A percentile compares a stretch with the other conserved stretches of the same genome.
These are phyloP conservation scores for Yamadazyma phyllophila DNA, from an alignment of 805 yeast species.

Conservation along the genomic window DNA sequence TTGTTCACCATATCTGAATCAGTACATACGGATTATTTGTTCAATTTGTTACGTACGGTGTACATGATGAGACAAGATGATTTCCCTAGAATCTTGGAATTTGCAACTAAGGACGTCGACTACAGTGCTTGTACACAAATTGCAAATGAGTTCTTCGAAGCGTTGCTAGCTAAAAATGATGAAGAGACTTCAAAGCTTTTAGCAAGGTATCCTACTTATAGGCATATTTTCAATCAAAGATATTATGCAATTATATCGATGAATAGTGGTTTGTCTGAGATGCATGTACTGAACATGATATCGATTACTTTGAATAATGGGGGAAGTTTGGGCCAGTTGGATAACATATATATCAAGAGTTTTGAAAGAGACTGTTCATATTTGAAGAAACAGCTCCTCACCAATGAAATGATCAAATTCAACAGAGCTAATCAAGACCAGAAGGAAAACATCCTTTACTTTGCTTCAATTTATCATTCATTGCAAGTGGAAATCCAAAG, in stretches of 20 bases:
- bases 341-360: slow-evolving; percentile 33
- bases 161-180: slow-evolving; percentile 33
- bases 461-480: slow-evolving; percentile 46
- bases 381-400: slow-evolving; percentile 32
- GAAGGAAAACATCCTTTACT: slow-evolving; percentile 55
- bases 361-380: slow-evolving; percentile 35
- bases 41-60: slow-evolving; percentile 35
- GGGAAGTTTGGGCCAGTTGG: slow-evolving; percentile 30
- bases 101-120: slow-evolving; percentile 16
- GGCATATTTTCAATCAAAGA: slow-evolving; percentile 25
- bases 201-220: slow-evolving; percentile 27
- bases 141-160: slow-evolving; percentile 29
- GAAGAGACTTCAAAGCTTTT: slow-evolving; percentile 32
- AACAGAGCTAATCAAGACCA: slow-evolving; percentile 62
- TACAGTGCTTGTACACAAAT: slow-evolving; percentile 18
- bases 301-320: slow-evolving; percentile 34
- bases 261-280: slow-evolving; percentile 15
- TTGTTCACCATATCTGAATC: slow-evolving; percentile 16
- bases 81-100: slow-evolving; percentile 17
- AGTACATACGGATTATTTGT: slow-evolving; percentile 23
- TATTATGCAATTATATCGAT: slow-evolving; percentile 22
- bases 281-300: slow-evolving; percentile 31
- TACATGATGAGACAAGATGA: slow-evolving; percentile 30
- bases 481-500: slow-evolving; percentile 44
- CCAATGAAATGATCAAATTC: slow-evolving; percentile 47